A percentile compares a stretch with the other conserved stretches of the same genome.
phyloP scores from a whole-genome alignment of 495 filamentous ascomycete species.

The Bacidia rubella region DNA sequence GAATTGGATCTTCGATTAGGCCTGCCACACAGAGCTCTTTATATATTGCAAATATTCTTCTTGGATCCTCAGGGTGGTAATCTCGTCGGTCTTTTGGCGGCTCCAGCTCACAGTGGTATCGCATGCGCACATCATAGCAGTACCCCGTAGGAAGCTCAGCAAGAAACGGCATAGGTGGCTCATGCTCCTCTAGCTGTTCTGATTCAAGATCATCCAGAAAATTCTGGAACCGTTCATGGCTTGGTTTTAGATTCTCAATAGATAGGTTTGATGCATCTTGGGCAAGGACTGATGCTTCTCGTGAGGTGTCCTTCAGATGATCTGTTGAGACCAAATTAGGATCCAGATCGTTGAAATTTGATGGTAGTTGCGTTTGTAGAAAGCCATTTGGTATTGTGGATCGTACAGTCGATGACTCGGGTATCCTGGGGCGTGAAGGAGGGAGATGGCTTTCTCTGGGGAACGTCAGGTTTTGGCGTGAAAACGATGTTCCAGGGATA shows the following conservation, averaged over 20 bases:
- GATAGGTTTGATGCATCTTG: conserved; percentile 12
- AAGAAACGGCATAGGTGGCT: conserved; percentile 8
- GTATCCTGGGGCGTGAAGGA: not conserved
- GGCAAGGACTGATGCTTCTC: conserved; percentile 11
- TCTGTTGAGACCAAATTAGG: not conserved
- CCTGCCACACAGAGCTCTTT: conserved; percentile 65
- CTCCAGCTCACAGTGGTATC: conserved; percentile 72
- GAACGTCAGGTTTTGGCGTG: not conserved
- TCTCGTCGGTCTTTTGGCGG: conserved; percentile 38
- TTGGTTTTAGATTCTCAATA: conserved; percentile 4
- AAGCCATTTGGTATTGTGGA: not conserved
- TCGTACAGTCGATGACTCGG: not conserved
- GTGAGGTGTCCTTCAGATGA: conserved; percentile 1
- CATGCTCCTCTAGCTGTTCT: conserved; percentile 6
- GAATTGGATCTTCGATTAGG: conserved; percentile 46
- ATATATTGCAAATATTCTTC: conserved; percentile 82
- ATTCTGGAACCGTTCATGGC: conserved; percentile 1
- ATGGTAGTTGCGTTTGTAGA: conserved; percentile 1
- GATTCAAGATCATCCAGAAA: conserved; percentile 6
- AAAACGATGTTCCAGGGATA: not conserved
- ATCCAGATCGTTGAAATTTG: not conserved
- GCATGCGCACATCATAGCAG: conserved; percentile 90
- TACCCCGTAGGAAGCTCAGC: conserved; percentile 45
- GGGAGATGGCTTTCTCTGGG: not conserved
- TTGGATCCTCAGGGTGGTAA: conserved; percentile 86